Evolutionary conservation across 257 asterid species (phyloP), one percentile per base, ranked within the genome.

Genomic region (Parsonsia alboflavescens): DNA sequence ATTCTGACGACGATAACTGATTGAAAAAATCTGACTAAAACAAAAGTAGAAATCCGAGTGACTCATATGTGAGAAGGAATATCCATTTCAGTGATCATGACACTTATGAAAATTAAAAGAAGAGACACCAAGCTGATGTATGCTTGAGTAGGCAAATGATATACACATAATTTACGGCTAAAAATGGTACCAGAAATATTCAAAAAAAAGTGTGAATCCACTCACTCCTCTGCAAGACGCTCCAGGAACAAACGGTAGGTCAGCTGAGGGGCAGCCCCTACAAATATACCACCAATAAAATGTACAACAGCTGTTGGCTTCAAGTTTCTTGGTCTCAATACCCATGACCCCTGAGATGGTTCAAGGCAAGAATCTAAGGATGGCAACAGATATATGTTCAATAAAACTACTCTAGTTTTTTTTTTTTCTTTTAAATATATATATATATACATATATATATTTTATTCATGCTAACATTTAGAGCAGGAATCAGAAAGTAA

Each of bases 241-340:
- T 93, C 97, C 79, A 93, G 84, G 88, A 93, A 93, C 85, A 91
- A 78, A 78, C 97, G 96, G 75, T 93, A 93, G 66, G 97, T 86
- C 69, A 93, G 89, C 84, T 93, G 98, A 22, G 98, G 98, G 69
- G 98, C 98, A 77, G 98, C 98, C 77, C 98, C 97, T 58, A 91
- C 98, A 78, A 93, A 93, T 78, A 93, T 85, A 53, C 98, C 98
- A 41, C 98, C 98, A 77, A 93, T 72, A 82, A 93, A 93, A 85
- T 91, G 98, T 76, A 88, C 84, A 54, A 93, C 75, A 13, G 91
- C 78, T 12, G 77, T 88, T 30, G 87, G 71, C 77, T 88, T 83
- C 75, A 88, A 62, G 69, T 85, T 82, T 78, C 75, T 83, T 78
- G 96, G 98, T 78, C 84, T 85, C 88, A 91, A 78, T 30, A 93